Percentiles rank a stretch among this genome's conserved stretches.
phyloP scores from a whole-genome alignment of 306 rosid genomes.

The Abrus pulchellus region DNA sequence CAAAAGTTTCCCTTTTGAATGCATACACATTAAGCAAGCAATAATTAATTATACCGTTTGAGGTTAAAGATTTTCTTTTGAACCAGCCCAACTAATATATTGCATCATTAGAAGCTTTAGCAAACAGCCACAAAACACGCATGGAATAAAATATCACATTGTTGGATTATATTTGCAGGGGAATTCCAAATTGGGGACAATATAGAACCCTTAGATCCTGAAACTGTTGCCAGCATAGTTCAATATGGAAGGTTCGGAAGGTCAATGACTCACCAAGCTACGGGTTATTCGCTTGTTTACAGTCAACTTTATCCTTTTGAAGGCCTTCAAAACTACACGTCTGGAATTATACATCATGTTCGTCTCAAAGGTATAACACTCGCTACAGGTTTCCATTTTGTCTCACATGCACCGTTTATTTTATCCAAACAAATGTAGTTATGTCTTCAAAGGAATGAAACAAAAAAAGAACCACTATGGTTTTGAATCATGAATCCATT shows the following conservation, averaged over 20 bases:
- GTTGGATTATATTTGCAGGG: slow-evolving; percentile 59
- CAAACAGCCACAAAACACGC: neutral
- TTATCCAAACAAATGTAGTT: neutral
- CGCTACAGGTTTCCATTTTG: slow-evolving; percentile 1
- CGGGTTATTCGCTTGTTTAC: slow-evolving; percentile 77
- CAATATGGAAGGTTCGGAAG: slow-evolving; percentile 63
- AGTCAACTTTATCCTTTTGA: slow-evolving; percentile 88
- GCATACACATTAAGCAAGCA: neutral
- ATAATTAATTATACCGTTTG: neutral
- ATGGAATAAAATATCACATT: slow-evolving; percentile 22
- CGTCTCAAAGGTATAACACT: slow-evolving; percentile 69
- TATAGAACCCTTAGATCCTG: slow-evolving; percentile 72
- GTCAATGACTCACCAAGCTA: slow-evolving; percentile 52
- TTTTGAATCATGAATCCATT: slow-evolving; percentile 15
- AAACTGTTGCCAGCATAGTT: slow-evolving; percentile 70
- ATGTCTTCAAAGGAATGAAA: neutral
- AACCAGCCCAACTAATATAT: neutral
- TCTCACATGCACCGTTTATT: neutral
- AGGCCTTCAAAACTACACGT: slow-evolving; percentile 92
- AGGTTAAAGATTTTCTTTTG: slow-evolving; percentile 12
- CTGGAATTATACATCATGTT: slow-evolving; percentile 96
- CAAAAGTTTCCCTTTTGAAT: neutral
- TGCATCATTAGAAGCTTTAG: neutral
- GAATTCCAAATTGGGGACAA: slow-evolving; percentile 86
- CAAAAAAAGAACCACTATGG: neutral